Evolutionary conservation across 139 green algal species (phyloP), one percentile per base, ranked within the genome.

Genomic region (Chlorella sp.): DNA sequence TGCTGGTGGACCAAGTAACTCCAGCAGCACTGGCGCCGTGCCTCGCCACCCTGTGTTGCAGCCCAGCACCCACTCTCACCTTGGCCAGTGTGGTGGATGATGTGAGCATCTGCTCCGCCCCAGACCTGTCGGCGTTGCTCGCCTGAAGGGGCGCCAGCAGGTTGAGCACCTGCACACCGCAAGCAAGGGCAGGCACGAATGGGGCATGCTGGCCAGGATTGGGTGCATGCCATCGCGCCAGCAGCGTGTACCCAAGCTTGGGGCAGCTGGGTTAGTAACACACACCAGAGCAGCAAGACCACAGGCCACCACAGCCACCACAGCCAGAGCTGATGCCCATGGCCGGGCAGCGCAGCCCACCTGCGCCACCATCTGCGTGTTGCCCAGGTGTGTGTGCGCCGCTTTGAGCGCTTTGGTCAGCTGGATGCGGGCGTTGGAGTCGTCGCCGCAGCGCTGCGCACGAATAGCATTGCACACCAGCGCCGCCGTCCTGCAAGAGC

Each of bases 391-490:
- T 1, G 30, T 38, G 41, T 89, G 86, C 28, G 73, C 81, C 16
- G 80, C 64, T 32, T 89, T 89, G 38, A 89, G 81, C 34, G 86
- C 73, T 51, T 84, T 87, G 41, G 86, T 87, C 47, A 89, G 72
- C 73, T 81, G 60, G 3, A 89, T 34, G 4, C 73, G 39, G 2
- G 86, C 81, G 30, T 62, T 38, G 36, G 57, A 47, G 1, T 30
- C 55, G 74, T 89, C 86, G 15, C 73, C 74, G 64, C 38, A 26
- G 36, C 73, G 57, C 38, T 55, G 64, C 17, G 78, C 57, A 11
- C 87, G 47, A 21, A 89, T 34, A 13, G 38, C 73, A 28, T 79
- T 84, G 23, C 68, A 60, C 30, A 87, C 16, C 57, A 84, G 86
- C 1, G 81, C 38, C 21, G 80, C 55, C 20, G 74, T 51, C 39